Evolutionary conservation across 495 filamentous ascomycete genomes (phyloP).

Genomic region (Podospora australis): DNA sequence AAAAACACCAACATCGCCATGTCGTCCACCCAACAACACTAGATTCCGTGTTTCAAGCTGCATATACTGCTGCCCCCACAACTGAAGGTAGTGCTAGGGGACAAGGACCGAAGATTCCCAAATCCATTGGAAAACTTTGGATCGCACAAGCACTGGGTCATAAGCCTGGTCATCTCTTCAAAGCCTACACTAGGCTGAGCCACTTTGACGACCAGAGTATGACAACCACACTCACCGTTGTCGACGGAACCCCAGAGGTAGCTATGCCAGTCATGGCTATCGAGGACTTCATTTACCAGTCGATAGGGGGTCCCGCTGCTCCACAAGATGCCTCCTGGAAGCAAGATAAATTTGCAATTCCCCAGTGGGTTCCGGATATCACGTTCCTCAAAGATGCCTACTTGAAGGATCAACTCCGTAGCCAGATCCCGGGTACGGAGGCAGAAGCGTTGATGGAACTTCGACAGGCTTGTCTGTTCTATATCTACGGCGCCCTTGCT

Average conservation of each 20-base stretch:
- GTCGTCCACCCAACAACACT: constrained; percentile 46
- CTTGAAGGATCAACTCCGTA: constrained; percentile 17
- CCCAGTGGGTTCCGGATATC: constrained; percentile 25
- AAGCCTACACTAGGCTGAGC: constrained; percentile 14
- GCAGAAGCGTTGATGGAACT: constrained; percentile 21
- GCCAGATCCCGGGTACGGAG: constrained; percentile 15
- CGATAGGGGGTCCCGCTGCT: constrained; percentile 16
- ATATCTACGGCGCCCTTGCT: constrained; percentile 21
- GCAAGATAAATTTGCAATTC: constrained; percentile 18
- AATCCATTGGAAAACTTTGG: constrained; percentile 21
- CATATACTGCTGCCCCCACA: constrained; percentile 19
- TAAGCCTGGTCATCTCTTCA: constrained; percentile 13
- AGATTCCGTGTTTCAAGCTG: constrained; percentile 35
- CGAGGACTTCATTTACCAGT: constrained; percentile 21
- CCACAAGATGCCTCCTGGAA: constrained; percentile 5
- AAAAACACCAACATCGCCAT: constrained; percentile 32
- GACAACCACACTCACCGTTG: constrained; percentile 14
- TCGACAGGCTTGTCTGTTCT: constrained; percentile 22
- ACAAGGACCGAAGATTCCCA: constrained; percentile 19
- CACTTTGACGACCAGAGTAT: constrained; percentile 19
- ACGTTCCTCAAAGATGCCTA: constrained; percentile 16
- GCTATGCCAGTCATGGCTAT: constrained; percentile 12
- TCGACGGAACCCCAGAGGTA: neutral
- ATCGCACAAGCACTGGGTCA: constrained; percentile 15
- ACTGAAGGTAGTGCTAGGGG: constrained; percentile 8